A percentile compares a stretch with the other conserved stretches of the same genome.
Conservation (phyloP, 768 basidiomycete species). For the Boletus edulis region DNA sequence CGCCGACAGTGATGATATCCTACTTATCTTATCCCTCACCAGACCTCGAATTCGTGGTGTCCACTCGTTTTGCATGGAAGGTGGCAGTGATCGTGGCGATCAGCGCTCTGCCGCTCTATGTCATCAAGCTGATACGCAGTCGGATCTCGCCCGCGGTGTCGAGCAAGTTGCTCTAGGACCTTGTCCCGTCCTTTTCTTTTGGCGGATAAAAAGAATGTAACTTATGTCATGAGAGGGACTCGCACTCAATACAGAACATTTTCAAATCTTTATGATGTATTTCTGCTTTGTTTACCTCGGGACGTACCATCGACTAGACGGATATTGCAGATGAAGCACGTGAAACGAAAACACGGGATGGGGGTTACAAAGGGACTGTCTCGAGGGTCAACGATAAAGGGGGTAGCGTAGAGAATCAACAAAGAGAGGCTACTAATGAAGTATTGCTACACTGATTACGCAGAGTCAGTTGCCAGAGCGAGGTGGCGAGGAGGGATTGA, state of each 20-base stretch:
- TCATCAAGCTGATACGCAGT: constrained; percentile 85
- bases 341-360: background rate
- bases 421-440: constrained; percentile 5
- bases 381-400: constrained; percentile 7
- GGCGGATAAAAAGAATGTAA: background rate
- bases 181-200: background rate
- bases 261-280: constrained; percentile 39
- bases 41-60: constrained; percentile 94
- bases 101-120: constrained; percentile 87
- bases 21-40: background rate
- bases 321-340: constrained; percentile 31
- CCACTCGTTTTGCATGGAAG: constrained; percentile 88
- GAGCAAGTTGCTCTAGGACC: constrained; percentile 70
- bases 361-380: constrained; percentile 10
- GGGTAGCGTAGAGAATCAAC: background rate
- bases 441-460: constrained; percentile 23
- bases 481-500: constrained; percentile 50
- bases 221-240: background rate
- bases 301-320: constrained; percentile 13
- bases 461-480: constrained; percentile 30
- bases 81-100: constrained; percentile 93
- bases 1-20: too few species aligned
- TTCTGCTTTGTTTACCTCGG: constrained; percentile 30
- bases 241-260: constrained; percentile 6
- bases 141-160: constrained; percentile 90